Evolutionary conservation across 495 filamentous ascomycete species (phyloP).

Genomic region (Neurospora sp.): DNA sequence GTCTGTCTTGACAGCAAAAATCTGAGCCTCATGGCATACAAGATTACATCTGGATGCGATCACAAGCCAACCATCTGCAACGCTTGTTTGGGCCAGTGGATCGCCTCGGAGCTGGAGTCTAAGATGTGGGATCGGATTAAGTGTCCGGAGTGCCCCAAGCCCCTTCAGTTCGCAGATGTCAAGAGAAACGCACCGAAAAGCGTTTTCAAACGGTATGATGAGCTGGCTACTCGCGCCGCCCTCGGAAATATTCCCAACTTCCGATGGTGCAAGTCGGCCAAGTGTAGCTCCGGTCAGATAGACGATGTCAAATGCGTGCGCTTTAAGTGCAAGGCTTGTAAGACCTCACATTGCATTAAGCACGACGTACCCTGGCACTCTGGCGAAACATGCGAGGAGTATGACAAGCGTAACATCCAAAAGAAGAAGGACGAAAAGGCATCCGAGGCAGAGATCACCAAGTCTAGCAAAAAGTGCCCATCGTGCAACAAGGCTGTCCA

Average conservation of each 20-base stretch:
- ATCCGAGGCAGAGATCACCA: constrained; percentile 27
- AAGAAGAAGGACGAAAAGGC: constrained; percentile 25
- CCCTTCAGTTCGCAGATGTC: constrained; percentile 24
- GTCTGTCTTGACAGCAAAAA: constrained; percentile 30
- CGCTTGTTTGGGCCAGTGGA: constrained; percentile 26
- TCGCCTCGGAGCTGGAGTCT: constrained; percentile 21
- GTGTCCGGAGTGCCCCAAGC: constrained; percentile 31
- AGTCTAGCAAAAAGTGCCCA: constrained; percentile 34
- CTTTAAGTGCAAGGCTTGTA: constrained; percentile 32
- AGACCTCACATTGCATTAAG: constrained; percentile 25
- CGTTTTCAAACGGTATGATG: constrained; percentile 27
- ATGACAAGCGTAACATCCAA: constrained; percentile 23
- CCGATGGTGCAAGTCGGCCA: constrained; percentile 28
- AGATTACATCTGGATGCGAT: constrained; percentile 22
- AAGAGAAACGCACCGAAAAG: constrained; percentile 18
- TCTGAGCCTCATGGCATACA: constrained; percentile 23
- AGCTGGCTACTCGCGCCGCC: constrained; percentile 17
- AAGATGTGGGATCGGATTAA: constrained; percentile 23
- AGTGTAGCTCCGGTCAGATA: constrained; percentile 36
- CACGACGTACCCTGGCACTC: constrained; percentile 39
- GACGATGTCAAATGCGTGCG: constrained; percentile 21
- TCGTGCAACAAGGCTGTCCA: constrained; percentile 32
- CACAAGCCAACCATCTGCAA: constrained; percentile 26
- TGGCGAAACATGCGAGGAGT: constrained; percentile 38
- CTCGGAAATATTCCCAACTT: constrained; percentile 28